Evolutionary conservation across 306 rosid genomes (phyloP), one percentile per base, ranked within the genome.

Genomic region (Pterocarpus santalinus): DNA sequence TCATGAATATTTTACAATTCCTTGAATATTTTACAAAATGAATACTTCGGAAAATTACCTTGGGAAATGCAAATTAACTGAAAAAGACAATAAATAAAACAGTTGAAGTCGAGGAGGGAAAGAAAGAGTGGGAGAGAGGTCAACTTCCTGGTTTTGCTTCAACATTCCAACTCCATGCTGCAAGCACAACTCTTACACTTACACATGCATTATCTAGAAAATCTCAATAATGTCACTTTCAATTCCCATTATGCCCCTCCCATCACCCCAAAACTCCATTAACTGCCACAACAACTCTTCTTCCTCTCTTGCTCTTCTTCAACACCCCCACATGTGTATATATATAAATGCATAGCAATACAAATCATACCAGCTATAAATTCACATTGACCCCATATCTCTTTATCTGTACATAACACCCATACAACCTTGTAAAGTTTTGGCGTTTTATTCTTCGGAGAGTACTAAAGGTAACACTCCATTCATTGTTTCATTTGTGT

Each of bases 131-230:
- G 98, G 98, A 84, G 98, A 77, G 86, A 85, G 87, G 97, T 94
- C 98, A 80, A 85, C 90, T 85, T 94, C 95, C 82, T 89, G 78
- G 75, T 94, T 72, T 84, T 89, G 95, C 98, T 91, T 91, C 91
- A 81, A 89, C 90, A 80, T 91, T 89, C 97, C 92, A 87, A 86
- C 90, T 87, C 81, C 77, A 36, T 79, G 82, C 83, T 86, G 81
- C 91, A 85, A 83, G 87, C 77, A 81, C 86, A 85, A 84, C 92
- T 77, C 83, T 83, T 51, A 72, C 78, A 82, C 83, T 83, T 51
- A 72, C 78, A 82, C 86, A 80, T 57, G 78, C 73, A 82, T 69
- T 83, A 82, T 84, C 88, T 77, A 69, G 64, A 83, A 65, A 36
- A 67, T 73, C 69, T 82, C 88, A 66, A 83, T 69, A 14, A 65